Conservation (phyloP, 306 rosid genomes). For the Prunus mira region DNA sequence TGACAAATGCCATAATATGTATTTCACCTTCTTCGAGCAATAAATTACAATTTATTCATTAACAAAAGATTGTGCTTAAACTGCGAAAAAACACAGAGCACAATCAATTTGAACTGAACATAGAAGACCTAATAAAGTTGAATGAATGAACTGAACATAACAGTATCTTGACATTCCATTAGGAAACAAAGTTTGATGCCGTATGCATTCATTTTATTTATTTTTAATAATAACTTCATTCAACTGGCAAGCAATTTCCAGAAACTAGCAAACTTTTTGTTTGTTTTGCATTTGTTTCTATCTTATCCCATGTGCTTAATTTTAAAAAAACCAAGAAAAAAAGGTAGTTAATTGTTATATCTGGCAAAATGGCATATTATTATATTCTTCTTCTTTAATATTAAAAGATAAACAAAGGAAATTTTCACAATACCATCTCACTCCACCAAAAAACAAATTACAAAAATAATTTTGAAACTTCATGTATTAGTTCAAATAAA, state of each 20-base stretch:
- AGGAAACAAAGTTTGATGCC: no score
- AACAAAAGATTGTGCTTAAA: neutral
- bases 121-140: no score
- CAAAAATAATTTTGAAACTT: neutral
- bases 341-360: no score
- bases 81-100: neutral
- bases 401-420: neutral
- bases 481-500: neutral
- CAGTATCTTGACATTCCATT: no score
- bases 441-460: neutral
- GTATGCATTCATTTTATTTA: no score
- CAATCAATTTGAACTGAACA: neutral
- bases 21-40: neutral
- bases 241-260: neutral
- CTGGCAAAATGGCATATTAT: no score
- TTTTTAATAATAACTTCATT: neutral
- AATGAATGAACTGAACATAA: no score
- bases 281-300: neutral
- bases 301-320: neutral
- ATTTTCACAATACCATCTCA: neutral
- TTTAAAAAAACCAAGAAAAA: neutral
- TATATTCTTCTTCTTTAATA: conserved; percentile 8
- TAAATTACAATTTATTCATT: neutral
- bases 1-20: neutral
- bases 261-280: neutral